Evolutionary conservation across 2,329 filamentous ascomycete species (phyloP).

Genomic region (Dendrostoma leiphaemia): DNA sequence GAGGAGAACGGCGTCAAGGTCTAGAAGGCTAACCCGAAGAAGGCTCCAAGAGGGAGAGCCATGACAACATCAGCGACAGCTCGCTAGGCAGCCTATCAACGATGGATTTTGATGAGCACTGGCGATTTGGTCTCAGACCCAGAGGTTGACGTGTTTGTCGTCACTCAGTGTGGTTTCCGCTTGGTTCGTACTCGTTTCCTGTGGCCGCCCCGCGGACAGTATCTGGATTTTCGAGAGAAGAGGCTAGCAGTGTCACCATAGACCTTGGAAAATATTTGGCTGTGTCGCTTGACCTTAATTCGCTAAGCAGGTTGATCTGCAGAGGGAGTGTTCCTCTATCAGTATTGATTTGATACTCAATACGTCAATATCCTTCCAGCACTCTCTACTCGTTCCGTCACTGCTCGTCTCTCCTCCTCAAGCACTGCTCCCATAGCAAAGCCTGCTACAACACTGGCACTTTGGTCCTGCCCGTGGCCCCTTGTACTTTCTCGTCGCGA

Average conservation of each 20-base stretch:
- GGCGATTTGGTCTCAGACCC: not conserved
- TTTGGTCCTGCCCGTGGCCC: too few species aligned
- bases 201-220: too few species aligned
- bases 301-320: not conserved
- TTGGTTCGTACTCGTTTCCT: too few species aligned
- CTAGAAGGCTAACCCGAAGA: not conserved
- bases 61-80: not conserved
- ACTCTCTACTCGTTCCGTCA: not conserved
- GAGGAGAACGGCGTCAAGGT: slow-evolving; percentile 30
- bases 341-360: not conserved
- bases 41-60: not conserved
- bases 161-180: too few species aligned
- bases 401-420: not conserved
- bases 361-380: not conserved
- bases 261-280: not conserved
- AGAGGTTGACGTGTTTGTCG: not conserved
- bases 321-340: not conserved
- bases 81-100: not conserved
- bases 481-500: too few species aligned
- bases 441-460: too few species aligned
- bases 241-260: not conserved
- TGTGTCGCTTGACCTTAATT: not conserved
- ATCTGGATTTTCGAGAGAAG: too few species aligned
- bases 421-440: too few species aligned
- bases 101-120: not conserved